Evolutionary conservation across 2,329 filamentous ascomycete genomes (phyloP), one percentile per base, ranked within the genome.

Genomic region (Alternaria brassicae): DNA sequence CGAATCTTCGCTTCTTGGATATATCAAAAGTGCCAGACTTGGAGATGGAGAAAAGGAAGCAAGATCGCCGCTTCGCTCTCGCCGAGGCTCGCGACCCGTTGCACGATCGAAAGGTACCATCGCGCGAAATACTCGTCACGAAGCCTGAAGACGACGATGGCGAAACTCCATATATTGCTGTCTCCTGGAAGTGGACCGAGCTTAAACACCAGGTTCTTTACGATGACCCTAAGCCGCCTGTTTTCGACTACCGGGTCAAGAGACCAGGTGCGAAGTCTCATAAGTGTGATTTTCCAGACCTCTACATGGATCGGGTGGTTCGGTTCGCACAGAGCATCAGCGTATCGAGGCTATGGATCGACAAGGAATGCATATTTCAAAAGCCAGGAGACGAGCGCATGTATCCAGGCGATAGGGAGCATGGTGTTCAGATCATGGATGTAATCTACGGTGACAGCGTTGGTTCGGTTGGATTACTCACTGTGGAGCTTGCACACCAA

Each of bases 301-400:
- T 48, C 23, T 63, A 65, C 27, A 42, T 72, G 39, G 69, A 72
- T 8, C 51, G 68, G 21, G 65, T 61, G 4, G 62, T 69, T 6
- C 39, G 45, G 8, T 65, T 63, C 40, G 68, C 65, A 6, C 62
- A 66, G 28, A 49, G 27, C 27, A 9, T 45, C 2, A 41, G 45
- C 0, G 60, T 68, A 13, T 39, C 36, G 1, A 55, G 37, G 21
- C 19, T 70, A 5, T 71, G 66, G 66, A 56, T 69, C 9, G 66
- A 70, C 34, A 66, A 53, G 42, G 66, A 68, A 15, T 68, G 65
- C 25, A 70, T 71, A 15, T 66, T 63, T 15, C 68, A 71, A 36
- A 52, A 47, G n/a, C 2, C 17, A 3, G 62, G 37, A n/a, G 65
- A 66, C 15, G 39, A 55, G 8, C 15, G 3, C 6, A 27, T 27